phyloP scores from a whole-genome alignment of 1,284 basidiomycete genomes.

The Malassezia brasiliensis region DNA sequence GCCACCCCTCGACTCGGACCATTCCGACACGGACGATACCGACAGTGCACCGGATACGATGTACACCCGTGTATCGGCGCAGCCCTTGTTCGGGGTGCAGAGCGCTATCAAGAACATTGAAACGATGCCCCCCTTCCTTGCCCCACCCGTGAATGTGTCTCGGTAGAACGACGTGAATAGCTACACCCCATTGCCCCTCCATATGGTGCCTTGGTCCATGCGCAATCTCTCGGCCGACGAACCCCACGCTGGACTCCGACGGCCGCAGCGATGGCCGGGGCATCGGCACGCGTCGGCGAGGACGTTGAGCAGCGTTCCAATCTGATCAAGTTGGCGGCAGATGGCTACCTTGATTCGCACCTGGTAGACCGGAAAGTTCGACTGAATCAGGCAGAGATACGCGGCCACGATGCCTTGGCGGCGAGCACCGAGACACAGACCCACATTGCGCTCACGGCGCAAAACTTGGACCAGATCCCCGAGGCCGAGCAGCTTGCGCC shows the following conservation, averaged over 20 bases:
- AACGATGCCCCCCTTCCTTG: not conserved
- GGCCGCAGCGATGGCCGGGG: too few relatives aligned
- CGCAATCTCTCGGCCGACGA: not conserved
- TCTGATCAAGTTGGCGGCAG: conserved; percentile 14
- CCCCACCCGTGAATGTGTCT: not conserved
- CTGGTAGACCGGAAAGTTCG: not conserved
- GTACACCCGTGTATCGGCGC: not conserved
- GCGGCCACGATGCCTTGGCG: not conserved
- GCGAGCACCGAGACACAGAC: not conserved
- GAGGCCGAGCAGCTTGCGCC: conserved; percentile 44
- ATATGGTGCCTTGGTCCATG: not conserved
- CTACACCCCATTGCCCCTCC: not conserved
- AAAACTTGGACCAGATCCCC: conserved; percentile 43
- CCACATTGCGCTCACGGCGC: conserved; percentile 27
- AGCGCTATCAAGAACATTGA: not conserved
- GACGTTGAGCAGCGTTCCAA: conserved; percentile 2
- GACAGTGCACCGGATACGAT: not conserved
- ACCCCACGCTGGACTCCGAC: too few relatives aligned
- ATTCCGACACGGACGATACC: not conserved
- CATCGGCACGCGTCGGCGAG: not conserved
- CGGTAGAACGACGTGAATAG: not conserved
- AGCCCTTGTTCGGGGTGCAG: too few relatives aligned
- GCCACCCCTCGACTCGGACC: conserved; percentile 1
- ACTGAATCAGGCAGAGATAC: not conserved
- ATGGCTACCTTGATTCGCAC: conserved; percentile 7